Evolutionary conservation across 192 early-diverging fungal genomes (phyloP).

Genomic region (Funneliformis geosporum): DNA sequence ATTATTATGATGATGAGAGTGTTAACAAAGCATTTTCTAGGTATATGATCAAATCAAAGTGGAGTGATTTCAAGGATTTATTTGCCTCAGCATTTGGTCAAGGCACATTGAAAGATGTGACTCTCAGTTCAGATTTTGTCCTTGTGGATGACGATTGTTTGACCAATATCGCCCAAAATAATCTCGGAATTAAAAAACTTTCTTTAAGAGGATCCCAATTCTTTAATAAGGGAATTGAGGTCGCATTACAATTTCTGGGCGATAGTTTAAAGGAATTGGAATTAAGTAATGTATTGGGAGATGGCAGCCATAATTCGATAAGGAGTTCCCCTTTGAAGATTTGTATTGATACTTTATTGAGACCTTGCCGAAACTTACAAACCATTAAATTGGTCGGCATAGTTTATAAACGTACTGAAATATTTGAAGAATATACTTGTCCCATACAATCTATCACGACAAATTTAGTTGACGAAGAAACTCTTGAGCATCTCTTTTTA

Average conservation of each 20-base stretch:
- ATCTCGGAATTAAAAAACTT: not conserved
- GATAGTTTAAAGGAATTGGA: not conserved
- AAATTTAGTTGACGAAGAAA: not conserved
- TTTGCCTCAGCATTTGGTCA: not conserved
- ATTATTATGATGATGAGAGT: not conserved
- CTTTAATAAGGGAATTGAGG: not conserved
- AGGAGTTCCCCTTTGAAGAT: not conserved
- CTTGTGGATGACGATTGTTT: not conserved
- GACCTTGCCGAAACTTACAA: not conserved
- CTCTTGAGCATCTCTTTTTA: not conserved
- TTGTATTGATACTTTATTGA: not conserved
- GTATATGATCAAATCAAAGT: not conserved
- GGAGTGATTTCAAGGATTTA: not conserved
- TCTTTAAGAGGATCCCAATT: not conserved
- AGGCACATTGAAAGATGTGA: not conserved
- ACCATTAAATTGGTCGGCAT: not conserved
- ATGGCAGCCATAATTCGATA: not conserved
- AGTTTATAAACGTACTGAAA: not conserved
- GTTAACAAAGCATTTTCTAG: not conserved
- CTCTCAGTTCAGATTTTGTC: conserved; percentile 1
- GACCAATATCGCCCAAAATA: not conserved
- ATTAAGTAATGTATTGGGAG: not conserved
- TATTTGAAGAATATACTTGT: not conserved
- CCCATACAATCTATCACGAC: not conserved
- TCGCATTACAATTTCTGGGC: not conserved